Evolutionary conservation across 2,329 filamentous ascomycete species (phyloP).

Genomic region (Verticillium dahliae): DNA sequence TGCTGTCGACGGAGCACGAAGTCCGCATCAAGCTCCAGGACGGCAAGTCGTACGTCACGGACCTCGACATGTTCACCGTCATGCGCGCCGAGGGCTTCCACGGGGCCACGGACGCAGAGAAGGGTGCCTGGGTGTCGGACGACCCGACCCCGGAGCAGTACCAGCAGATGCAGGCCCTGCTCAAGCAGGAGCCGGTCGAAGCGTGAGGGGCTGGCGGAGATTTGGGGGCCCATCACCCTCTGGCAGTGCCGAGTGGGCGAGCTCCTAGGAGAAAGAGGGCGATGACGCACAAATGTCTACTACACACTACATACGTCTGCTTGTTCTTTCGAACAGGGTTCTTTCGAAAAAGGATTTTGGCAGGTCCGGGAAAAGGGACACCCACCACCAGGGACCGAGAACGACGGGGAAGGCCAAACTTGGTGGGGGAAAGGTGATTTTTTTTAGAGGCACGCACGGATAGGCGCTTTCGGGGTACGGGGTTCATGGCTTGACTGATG

Average conservation of each 20-base stretch:
- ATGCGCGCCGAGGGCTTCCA: slow-evolving; percentile 81
- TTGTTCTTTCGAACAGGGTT: background rate
- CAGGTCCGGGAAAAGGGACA: background rate
- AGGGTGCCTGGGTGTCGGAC: slow-evolving; percentile 75
- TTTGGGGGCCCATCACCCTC: too few relatives aligned
- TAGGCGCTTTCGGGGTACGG: background rate
- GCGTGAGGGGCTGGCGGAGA: background rate
- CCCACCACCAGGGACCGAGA: too few relatives aligned
- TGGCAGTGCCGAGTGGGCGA: background rate
- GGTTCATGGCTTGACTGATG: background rate
- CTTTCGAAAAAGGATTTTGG: background rate
- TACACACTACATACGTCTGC: background rate
- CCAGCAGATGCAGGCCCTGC: slow-evolving; percentile 47
- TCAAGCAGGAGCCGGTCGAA: background rate
- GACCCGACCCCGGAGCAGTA: slow-evolving; percentile 59
- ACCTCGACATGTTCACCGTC: slow-evolving; percentile 86
- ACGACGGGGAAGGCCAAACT: background rate
- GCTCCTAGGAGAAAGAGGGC: background rate
- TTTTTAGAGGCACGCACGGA: background rate
- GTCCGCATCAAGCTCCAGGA: slow-evolving; percentile 77
- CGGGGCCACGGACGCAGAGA: slow-evolving; percentile 75
- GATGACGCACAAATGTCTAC: background rate
- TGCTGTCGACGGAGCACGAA: slow-evolving; percentile 92
- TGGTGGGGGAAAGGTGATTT: background rate
- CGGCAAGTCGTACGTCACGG: slow-evolving; percentile 77